Evolutionary conservation across 352 stramenopile species (phyloP).

Genomic region (Lagenidium giganteum): DNA sequence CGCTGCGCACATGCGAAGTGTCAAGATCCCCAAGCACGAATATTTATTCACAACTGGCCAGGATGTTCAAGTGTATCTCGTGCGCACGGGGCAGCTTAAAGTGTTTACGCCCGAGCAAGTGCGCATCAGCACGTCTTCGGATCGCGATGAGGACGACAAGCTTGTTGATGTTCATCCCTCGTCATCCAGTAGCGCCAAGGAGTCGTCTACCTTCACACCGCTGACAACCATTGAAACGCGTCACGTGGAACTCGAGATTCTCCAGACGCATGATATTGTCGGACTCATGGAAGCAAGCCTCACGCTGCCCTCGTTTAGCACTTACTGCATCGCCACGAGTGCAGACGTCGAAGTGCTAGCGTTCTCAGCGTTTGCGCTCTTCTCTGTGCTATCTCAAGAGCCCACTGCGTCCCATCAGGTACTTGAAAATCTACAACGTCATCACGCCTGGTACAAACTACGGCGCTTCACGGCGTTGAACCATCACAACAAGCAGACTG

Average conservation of each 20-base stretch:
- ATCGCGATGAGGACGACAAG: background rate
- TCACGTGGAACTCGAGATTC: slow-evolving; percentile 51
- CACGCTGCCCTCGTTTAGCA: slow-evolving; percentile 30
- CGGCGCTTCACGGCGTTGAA: slow-evolving; percentile 52
- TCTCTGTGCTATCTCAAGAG: slow-evolving; percentile 34
- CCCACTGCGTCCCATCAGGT: slow-evolving; percentile 24
- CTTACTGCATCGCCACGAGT: slow-evolving; percentile 39
- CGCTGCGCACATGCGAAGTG: slow-evolving; percentile 27
- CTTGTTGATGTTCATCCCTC: background rate
- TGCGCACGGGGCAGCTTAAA: slow-evolving; percentile 34
- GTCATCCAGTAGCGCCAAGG: too few species aligned
- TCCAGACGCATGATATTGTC: slow-evolving; percentile 36
- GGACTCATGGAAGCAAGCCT: slow-evolving; percentile 35
- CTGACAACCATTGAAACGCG: slow-evolving; percentile 17
- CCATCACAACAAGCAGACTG: slow-evolving; percentile 40
- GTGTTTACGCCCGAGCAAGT: slow-evolving; percentile 33
- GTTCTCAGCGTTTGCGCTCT: slow-evolving; percentile 23
- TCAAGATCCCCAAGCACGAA: slow-evolving; percentile 30
- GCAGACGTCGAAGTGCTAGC: slow-evolving; percentile 22
- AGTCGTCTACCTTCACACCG: too few species aligned
- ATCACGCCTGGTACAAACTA: slow-evolving; percentile 50
- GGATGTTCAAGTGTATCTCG: slow-evolving; percentile 33
- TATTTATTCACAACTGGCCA: slow-evolving; percentile 56
- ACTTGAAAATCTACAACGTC: slow-evolving; percentile 30
- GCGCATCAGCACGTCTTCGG: slow-evolving; percentile 1